A percentile compares a stretch with the other conserved stretches of the same genome.
phyloP scores from a whole-genome alignment of 306 rosid species.

The Lablab purpureus region DNA sequence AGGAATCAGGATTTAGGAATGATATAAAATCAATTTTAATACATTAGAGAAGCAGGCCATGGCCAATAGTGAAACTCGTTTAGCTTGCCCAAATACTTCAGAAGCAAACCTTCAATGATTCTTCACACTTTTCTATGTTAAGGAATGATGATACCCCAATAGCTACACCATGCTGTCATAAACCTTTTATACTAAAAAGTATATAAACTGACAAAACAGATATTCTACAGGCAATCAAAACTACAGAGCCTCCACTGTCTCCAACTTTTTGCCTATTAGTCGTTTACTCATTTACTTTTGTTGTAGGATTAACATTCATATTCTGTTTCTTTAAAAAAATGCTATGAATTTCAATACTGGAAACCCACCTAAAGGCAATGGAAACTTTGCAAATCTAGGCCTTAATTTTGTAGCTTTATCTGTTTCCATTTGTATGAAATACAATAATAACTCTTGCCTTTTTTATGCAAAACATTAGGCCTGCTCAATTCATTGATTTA shows the following conservation, averaged over 20 bases:
- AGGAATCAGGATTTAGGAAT: constrained; percentile 24
- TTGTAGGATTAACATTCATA: background rate
- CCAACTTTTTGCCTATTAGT: constrained; percentile 3
- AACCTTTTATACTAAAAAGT: background rate
- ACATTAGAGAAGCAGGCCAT: background rate
- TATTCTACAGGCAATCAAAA: constrained; percentile 14
- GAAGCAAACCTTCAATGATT: constrained; percentile 5
- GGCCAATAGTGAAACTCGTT: constrained; percentile 10
- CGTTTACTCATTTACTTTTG: constrained; percentile 6
- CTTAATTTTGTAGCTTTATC: constrained; percentile 6
- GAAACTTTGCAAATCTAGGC: constrained; percentile 9
- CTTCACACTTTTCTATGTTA: background rate
- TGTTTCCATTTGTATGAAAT: constrained; percentile 12
- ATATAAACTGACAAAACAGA: constrained; percentile 3
- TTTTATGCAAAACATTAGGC: constrained; percentile 17
- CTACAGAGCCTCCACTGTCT: background rate
- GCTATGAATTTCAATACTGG: background rate
- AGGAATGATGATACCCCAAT: constrained; percentile 31
- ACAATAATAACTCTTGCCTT: constrained; percentile 15
- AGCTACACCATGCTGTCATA: constrained; percentile 14
- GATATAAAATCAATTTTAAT: constrained; percentile 28
- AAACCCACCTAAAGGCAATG: constrained; percentile 9
- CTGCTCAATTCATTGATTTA: background rate
- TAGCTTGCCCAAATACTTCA: constrained; percentile 15
- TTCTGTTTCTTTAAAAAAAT: background rate